A percentile compares a stretch with the other conserved stretches of the same genome.
Conservation (phyloP, 2,329 filamentous ascomycete genomes). For the Ploettnerulaceae sp. region DNA sequence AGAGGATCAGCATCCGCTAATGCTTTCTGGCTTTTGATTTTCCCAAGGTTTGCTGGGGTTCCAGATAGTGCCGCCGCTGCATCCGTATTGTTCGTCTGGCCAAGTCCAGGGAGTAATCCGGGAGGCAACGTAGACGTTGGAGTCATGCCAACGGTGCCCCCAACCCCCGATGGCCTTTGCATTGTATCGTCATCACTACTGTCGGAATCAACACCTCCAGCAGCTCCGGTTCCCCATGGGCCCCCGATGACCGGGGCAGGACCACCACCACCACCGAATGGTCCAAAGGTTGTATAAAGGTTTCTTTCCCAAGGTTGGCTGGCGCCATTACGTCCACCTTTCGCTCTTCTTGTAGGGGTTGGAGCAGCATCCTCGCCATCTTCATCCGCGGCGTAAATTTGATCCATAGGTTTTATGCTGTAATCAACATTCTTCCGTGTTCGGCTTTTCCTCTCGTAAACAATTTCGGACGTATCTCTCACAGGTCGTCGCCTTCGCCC, state of each 20-base stretch:
- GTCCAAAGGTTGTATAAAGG: constrained; percentile 84
- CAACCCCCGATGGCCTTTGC: constrained; percentile 53
- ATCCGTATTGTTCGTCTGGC: constrained; percentile 53
- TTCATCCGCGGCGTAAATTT: constrained; percentile 66
- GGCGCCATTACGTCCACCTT: constrained; percentile 51
- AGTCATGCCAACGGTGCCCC: constrained; percentile 63
- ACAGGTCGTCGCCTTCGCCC: constrained; percentile 42
- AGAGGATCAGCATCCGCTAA: constrained; percentile 92
- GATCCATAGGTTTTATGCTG: constrained; percentile 73
- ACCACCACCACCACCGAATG: constrained; percentile 82
- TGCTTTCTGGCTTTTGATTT: constrained; percentile 86
- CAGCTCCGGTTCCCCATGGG: constrained; percentile 67
- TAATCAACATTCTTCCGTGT: constrained; percentile 73
- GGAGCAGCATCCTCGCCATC: constrained; percentile 63
- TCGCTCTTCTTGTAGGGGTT: constrained; percentile 59
- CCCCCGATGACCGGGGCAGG: constrained; percentile 48
- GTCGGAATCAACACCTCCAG: constrained; percentile 82
- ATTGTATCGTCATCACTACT: constrained; percentile 91
- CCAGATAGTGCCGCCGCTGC: constrained; percentile 50
- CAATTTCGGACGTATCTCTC: constrained; percentile 51
- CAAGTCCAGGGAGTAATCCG: constrained; percentile 46
- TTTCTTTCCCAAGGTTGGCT: constrained; percentile 63
- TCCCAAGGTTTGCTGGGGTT: constrained; percentile 79
- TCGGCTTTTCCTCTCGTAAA: constrained; percentile 54
- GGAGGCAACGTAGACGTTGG: constrained; percentile 49